These are phyloP conservation scores for Diaporthe amygdali DNA, from an alignment of 2,329 filamentous ascomycete genomes.

Conservation along the genomic window DNA sequence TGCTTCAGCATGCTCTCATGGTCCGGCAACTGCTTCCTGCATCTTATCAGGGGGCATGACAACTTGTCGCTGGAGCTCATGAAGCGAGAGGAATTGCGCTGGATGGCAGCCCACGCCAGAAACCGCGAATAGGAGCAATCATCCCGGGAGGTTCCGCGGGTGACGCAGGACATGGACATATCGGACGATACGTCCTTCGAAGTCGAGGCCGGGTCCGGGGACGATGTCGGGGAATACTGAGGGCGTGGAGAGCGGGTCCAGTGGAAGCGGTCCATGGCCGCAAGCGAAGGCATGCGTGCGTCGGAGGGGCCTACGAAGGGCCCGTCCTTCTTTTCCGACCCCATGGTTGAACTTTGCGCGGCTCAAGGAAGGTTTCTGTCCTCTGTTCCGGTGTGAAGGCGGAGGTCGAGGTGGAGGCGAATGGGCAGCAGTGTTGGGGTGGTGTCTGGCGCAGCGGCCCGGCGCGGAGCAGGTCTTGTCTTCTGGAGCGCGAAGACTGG, in stretches of 20 bases:
- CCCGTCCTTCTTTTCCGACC: slow-evolving; percentile 20
- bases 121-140: slow-evolving; percentile 60
- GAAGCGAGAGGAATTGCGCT: slow-evolving; percentile 54
- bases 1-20: slow-evolving; percentile 62
- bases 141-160: slow-evolving; percentile 49
- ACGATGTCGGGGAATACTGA: slow-evolving; percentile 1
- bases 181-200: not conserved
- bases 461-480: not conserved
- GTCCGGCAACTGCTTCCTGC: slow-evolving; percentile 53
- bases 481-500: not conserved
- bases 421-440: not conserved
- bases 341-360: slow-evolving; percentile 13
- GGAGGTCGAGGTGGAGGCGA: not conserved
- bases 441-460: not conserved
- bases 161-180: slow-evolving; percentile 29
- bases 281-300: slow-evolving; percentile 5
- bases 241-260: not conserved
- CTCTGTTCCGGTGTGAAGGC: not conserved
- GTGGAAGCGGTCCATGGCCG: not conserved
- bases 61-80: slow-evolving; percentile 54
- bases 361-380: not conserved
- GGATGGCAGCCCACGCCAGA: slow-evolving; percentile 61
- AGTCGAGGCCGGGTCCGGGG: not conserved
- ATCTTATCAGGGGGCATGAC: slow-evolving; percentile 58
- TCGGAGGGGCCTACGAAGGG: slow-evolving; percentile 18